These are phyloP conservation scores for Rhizopus stolonifer DNA, from an alignment of 371 early-diverging fungal genomes.

Conservation along the genomic window DNA sequence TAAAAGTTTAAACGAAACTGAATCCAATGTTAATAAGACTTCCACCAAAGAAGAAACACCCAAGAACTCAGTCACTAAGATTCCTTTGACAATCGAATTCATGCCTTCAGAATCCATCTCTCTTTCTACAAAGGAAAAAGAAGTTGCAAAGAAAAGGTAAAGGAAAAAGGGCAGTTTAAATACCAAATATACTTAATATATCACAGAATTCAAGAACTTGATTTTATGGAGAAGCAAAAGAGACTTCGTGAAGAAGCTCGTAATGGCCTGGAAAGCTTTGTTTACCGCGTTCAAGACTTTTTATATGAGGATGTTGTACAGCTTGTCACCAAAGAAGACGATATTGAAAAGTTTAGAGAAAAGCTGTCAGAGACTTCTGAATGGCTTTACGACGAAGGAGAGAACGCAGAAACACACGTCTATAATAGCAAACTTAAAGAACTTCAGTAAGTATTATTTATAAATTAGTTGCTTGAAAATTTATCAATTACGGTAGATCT, in stretches of 20 bases:
- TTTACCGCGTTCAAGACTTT: conserved; percentile 84
- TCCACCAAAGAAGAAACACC: conserved; percentile 24
- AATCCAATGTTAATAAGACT: neutral
- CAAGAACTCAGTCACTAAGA: conserved; percentile 33
- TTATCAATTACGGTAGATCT: conserved; percentile 29
- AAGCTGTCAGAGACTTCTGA: conserved; percentile 66
- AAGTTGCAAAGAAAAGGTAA: conserved; percentile 37
- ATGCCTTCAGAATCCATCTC: conserved; percentile 44
- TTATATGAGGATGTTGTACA: conserved; percentile 71
- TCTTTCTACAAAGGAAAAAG: conserved; percentile 39
- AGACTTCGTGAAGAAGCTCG: conserved; percentile 79
- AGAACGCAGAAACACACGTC: conserved; percentile 57
- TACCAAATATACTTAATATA: neutral
- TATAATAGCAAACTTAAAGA: conserved; percentile 49
- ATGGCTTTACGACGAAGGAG: conserved; percentile 88
- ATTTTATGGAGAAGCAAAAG: conserved; percentile 48
- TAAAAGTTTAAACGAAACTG: conserved; percentile 18
- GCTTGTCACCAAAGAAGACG: conserved; percentile 66
- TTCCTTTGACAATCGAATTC: conserved; percentile 45
- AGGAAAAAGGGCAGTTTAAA: neutral
- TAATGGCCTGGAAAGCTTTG: conserved; percentile 88
- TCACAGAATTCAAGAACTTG: conserved; percentile 33
- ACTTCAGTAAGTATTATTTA: conserved; percentile 39
- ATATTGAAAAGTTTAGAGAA: conserved; percentile 67
- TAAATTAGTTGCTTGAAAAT: neutral